Evolutionary conservation across 1,284 basidiomycete species (phyloP).

Genomic region (Ustilago crameri): DNA sequence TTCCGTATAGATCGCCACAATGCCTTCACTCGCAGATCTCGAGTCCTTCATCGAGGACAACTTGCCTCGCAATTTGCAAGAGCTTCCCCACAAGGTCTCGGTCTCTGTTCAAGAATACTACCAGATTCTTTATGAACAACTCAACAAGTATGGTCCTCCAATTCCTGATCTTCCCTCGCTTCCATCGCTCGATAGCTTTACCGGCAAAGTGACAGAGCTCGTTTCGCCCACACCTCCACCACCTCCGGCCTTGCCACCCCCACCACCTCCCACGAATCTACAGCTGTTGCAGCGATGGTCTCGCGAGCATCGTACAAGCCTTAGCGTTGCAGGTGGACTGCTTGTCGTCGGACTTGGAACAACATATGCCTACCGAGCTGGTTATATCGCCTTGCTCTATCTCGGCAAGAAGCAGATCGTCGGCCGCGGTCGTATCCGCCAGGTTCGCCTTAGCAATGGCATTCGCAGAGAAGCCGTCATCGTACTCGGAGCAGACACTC

Average conservation of each 20-base stretch:
- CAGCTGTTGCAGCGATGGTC: slow-evolving; percentile 31
- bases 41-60: slow-evolving; percentile 60
- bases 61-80: slow-evolving; percentile 53
- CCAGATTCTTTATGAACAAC: slow-evolving; percentile 50
- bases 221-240: slow-evolving; percentile 28
- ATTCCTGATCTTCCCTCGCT: slow-evolving; percentile 41
- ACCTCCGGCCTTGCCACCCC: slow-evolving; percentile 32
- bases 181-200: slow-evolving; percentile 43
- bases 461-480: slow-evolving; percentile 58
- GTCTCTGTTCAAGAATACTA: slow-evolving; percentile 55
- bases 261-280: slow-evolving; percentile 43
- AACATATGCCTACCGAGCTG: slow-evolving; percentile 32
- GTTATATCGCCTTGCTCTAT: slow-evolving; percentile 35
- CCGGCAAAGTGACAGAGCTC: slow-evolving; percentile 32
- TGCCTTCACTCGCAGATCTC: slow-evolving; percentile 60
- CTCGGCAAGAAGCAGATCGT: slow-evolving; percentile 36
- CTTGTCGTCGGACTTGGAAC: slow-evolving; percentile 46
- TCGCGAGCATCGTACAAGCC: slow-evolving; percentile 14
- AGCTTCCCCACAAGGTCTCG: slow-evolving; percentile 54
- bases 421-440: slow-evolving; percentile 27
- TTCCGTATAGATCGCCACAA: slow-evolving; percentile 7
- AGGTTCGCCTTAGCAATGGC: slow-evolving; percentile 47
- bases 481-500: slow-evolving; percentile 66
- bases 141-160: slow-evolving; percentile 56
- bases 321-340: slow-evolving; percentile 31